phyloP scores from a whole-genome alignment of 768 basidiomycete genomes.

The Mycena maculata region DNA sequence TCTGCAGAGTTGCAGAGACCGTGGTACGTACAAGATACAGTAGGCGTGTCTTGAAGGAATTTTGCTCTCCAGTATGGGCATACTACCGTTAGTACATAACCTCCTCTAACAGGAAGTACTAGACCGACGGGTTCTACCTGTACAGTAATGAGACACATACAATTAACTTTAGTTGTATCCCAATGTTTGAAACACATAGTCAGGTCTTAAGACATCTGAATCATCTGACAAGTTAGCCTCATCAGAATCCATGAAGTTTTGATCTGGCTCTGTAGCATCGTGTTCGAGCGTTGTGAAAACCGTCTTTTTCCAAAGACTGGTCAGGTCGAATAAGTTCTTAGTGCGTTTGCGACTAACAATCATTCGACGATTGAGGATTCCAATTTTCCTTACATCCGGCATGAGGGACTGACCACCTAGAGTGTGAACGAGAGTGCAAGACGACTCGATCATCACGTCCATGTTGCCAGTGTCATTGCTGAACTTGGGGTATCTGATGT shows the following conservation, averaged over 20 bases:
- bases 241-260: background rate
- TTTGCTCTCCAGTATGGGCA: too few relatives aligned
- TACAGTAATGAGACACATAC: background rate
- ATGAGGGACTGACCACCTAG: background rate
- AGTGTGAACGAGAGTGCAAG: background rate
- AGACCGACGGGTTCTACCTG: background rate
- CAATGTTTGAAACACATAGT: background rate
- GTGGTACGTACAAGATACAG: too few relatives aligned
- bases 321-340: conserved; percentile 38
- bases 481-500: background rate
- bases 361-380: conserved; percentile 25
- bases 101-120: background rate
- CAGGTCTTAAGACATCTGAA: background rate
- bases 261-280: background rate
- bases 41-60: too few relatives aligned
- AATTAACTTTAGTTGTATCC: background rate
- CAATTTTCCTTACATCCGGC: conserved; percentile 21
- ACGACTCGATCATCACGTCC: too few relatives aligned
- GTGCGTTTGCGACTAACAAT: conserved; percentile 38
- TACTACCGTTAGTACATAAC: too few relatives aligned
- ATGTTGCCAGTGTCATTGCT: background rate
- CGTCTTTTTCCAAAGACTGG: conserved; percentile 40
- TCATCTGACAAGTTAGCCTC: background rate
- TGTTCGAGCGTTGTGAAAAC: conserved; percentile 30
- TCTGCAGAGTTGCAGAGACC: background rate